Evolutionary conservation across 2,329 filamentous ascomycete genomes (phyloP), one percentile per base, ranked within the genome.

Genomic region (Alternaria sp.): DNA sequence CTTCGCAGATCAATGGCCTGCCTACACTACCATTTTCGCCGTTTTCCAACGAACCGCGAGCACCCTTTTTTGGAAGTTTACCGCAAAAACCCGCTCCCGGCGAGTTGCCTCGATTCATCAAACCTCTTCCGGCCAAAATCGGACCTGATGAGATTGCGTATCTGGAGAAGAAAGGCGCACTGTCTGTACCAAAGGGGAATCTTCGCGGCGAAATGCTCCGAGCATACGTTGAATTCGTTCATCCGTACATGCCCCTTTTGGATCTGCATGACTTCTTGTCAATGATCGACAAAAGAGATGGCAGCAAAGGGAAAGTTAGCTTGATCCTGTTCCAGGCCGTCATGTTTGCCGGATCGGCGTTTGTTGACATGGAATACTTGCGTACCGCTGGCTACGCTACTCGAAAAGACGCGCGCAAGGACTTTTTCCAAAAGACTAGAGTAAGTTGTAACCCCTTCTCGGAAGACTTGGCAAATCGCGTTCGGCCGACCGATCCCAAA

Each of bases 331-430:
- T 96, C 78, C 94, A 97, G 75, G 91, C 94, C 11, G 90, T 97
- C 72, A 96, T 97, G 92, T 98, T 97, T 76, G 90, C 93, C 1
- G 93, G 91, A 1, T 91, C 91, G 2, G 93, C 94, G 0, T 97
- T 95, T 75, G 89, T 97, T 58, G 92, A 95, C 69, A 90, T 93
- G 81, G 87, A 89, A 57, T 85, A 89, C 73, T 83, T 98, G 47
- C 87, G 87, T 36, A 87, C 89, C 51, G 92, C 91, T 22, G 94
- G 94, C 2, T 97, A 92, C 74, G 79, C 86, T 7, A 90, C 86
- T 22, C 86, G 94, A 47, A 94, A 95, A 80, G 88, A 88, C 59
- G 94, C 94, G 9, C 87, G 94, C 64, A 95, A 94, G 74, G 88
- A 90, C 9, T 96, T 96, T 76, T 97, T 97, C 78, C 89, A 92